These are phyloP conservation scores for Aspergillus tubingensis DNA, from an alignment of 2,329 filamentous ascomycete genomes.

Conservation along the genomic window DNA sequence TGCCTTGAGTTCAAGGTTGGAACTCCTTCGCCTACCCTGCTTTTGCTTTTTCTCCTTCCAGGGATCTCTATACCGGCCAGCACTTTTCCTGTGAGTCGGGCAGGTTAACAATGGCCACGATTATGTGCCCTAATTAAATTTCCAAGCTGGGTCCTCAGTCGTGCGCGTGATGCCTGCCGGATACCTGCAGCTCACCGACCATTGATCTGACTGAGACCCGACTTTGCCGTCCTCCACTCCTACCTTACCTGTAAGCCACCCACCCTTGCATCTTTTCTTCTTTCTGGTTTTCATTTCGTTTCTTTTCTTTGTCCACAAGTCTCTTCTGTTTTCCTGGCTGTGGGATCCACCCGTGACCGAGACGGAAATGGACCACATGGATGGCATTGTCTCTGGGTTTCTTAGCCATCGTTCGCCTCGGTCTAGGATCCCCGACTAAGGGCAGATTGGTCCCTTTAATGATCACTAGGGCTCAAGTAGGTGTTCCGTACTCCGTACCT, in stretches of 20 bases:
- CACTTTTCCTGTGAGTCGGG: slow-evolving; percentile 1
- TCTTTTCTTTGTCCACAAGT: neutral
- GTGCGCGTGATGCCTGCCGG: slow-evolving; percentile 34
- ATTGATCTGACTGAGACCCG: slow-evolving; percentile 8
- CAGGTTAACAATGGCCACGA: slow-evolving; percentile 10
- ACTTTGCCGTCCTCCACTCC: neutral
- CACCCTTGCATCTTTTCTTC: neutral
- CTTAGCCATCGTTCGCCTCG: neutral
- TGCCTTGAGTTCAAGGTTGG: neutral
- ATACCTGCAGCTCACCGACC: slow-evolving; percentile 29
- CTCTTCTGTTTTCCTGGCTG: neutral
- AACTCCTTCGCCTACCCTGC: neutral
- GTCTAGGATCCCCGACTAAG: neutral
- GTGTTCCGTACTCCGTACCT: neutral
- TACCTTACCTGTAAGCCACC: slow-evolving; percentile 14
- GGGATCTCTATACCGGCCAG: neutral
- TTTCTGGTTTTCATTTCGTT: too few relatives aligned
- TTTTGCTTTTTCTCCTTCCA: neutral
- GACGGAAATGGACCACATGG: neutral
- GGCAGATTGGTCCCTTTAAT: too few relatives aligned
- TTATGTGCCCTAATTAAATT: slow-evolving; percentile 18
- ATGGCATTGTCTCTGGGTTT: neutral
- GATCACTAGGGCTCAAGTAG: neutral
- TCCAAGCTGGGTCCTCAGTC: slow-evolving; percentile 18
- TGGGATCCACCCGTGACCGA: neutral